Conservation (phyloP, 2,329 filamentous ascomycete species). For the Cladophialophora carrionii region DNA sequence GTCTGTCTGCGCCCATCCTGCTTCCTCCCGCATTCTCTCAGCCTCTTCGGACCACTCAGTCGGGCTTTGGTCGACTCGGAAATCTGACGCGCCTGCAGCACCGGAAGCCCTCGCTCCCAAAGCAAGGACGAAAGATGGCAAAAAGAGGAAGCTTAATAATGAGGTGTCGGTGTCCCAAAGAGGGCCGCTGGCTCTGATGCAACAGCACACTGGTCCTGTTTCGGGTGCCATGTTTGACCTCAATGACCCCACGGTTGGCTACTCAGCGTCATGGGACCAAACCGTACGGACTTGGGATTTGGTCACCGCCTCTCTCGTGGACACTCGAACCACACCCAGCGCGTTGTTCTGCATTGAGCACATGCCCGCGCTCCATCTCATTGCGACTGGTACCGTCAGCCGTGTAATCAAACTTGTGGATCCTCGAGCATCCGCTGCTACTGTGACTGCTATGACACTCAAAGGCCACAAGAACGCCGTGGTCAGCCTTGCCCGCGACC, state of each 20-base stretch:
- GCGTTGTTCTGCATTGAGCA: constrained; percentile 78
- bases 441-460: constrained; percentile 85
- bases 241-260: constrained; percentile 81
- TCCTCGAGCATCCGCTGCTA: constrained; percentile 74
- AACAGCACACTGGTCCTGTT: constrained; percentile 72
- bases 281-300: constrained; percentile 89
- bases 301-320: constrained; percentile 75
- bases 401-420: constrained; percentile 92
- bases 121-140: constrained; percentile 64
- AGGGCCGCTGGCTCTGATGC: constrained; percentile 75
- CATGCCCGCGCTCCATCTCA: constrained; percentile 65
- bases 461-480: constrained; percentile 81
- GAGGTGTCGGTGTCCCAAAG: constrained; percentile 67
- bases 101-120: constrained; percentile 69
- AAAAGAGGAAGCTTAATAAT: constrained; percentile 73
- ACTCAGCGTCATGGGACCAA: constrained; percentile 90
- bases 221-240: constrained; percentile 84
- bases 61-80: constrained; percentile 85
- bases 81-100: constrained; percentile 73
- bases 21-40: constrained; percentile 77
- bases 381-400: constrained; percentile 78
- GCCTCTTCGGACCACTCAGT: constrained; percentile 81
- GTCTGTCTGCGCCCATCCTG: constrained; percentile 63
- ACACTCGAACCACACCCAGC: constrained; percentile 80
- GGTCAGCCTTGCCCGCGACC: constrained; percentile 61